Evolutionary conservation across 495 filamentous ascomycete genomes (phyloP).

Genomic region (Daldinia loculata): DNA sequence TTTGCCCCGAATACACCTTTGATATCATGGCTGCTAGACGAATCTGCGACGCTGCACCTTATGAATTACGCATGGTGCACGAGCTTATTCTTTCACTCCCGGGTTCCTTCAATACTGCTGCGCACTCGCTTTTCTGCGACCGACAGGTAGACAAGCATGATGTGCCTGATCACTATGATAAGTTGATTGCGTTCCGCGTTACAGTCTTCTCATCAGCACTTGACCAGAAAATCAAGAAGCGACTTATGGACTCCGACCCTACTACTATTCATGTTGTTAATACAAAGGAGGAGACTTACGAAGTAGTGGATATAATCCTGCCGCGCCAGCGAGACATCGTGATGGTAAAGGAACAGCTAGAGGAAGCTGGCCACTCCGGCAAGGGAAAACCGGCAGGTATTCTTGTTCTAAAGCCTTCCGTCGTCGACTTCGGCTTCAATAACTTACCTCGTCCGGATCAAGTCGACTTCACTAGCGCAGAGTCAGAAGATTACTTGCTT

Average conservation of each 20-base stretch:
- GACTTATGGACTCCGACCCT: conserved; percentile 30
- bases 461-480: conserved; percentile 29
- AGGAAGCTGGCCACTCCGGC: conserved; percentile 27
- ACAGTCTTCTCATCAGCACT: conserved; percentile 22
- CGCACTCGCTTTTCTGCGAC: conserved; percentile 42
- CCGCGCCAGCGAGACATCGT: conserved; percentile 34
- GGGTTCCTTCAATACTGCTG: conserved; percentile 76
- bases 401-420: conserved; percentile 48
- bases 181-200: conserved; percentile 36
- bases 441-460: conserved; percentile 52
- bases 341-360: conserved; percentile 39
- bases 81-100: conserved; percentile 64
- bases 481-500: conserved; percentile 65
- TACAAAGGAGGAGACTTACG: conserved; percentile 39
- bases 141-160: conserved; percentile 22
- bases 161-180: conserved; percentile 22
- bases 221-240: conserved; percentile 14
- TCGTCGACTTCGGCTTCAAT: conserved; percentile 50
- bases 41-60: conserved; percentile 72
- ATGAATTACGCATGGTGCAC: conserved; percentile 68
- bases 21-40: conserved; percentile 71
- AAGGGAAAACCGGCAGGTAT: conserved; percentile 51
- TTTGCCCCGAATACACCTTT: conserved; percentile 79
- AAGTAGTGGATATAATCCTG: conserved; percentile 31
- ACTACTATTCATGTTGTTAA: conserved; percentile 35